A percentile compares a stretch with the other conserved stretches of the same genome.
Evolutionary conservation across 805 yeast genomes (phyloP).

Genomic region (Candida verbasci): DNA sequence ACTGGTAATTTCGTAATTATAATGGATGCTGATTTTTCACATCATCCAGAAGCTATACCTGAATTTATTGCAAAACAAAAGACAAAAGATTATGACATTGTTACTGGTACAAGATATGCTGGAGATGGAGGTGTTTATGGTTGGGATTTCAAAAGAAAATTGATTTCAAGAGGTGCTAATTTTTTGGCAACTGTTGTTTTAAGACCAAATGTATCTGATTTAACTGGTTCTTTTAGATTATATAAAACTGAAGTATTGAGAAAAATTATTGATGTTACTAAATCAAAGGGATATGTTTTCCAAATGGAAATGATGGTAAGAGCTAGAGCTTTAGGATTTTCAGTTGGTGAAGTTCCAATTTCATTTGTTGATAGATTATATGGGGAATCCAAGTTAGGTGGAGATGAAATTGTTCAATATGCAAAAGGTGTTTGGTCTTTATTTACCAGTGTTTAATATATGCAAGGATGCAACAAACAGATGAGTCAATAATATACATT

Average conservation of each 20-base stretch:
- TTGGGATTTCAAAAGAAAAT: slow-evolving; percentile 76
- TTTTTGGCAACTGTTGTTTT: slow-evolving; percentile 68
- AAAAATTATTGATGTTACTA: slow-evolving; percentile 61
- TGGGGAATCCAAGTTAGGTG: slow-evolving; percentile 76
- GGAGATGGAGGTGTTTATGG: slow-evolving; percentile 83
- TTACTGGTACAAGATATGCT: slow-evolving; percentile 63
- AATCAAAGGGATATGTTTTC: slow-evolving; percentile 77
- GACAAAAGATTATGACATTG: slow-evolving; percentile 46
- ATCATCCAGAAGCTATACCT: slow-evolving; percentile 78
- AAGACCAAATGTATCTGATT: slow-evolving; percentile 68
- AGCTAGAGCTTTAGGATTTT: slow-evolving; percentile 68
- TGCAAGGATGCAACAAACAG: no score
- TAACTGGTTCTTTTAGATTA: slow-evolving; percentile 73
- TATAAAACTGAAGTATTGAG: slow-evolving; percentile 67
- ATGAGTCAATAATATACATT: no score
- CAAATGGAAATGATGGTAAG: slow-evolving; percentile 89
- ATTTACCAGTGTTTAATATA: slow-evolving; percentile 50
- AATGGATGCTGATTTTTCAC: slow-evolving; percentile 84
- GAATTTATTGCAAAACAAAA: slow-evolving; percentile 65
- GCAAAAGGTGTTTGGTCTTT: slow-evolving; percentile 72
- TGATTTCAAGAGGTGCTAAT: slow-evolving; percentile 77
- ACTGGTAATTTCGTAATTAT: slow-evolving; percentile 73
- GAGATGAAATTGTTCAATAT: slow-evolving; percentile 75
- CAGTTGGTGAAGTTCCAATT: slow-evolving; percentile 76
- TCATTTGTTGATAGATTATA: slow-evolving; percentile 74